phyloP scores from a whole-genome alignment of 2,329 filamentous ascomycete species.

The Harringtonia aguacate region DNA sequence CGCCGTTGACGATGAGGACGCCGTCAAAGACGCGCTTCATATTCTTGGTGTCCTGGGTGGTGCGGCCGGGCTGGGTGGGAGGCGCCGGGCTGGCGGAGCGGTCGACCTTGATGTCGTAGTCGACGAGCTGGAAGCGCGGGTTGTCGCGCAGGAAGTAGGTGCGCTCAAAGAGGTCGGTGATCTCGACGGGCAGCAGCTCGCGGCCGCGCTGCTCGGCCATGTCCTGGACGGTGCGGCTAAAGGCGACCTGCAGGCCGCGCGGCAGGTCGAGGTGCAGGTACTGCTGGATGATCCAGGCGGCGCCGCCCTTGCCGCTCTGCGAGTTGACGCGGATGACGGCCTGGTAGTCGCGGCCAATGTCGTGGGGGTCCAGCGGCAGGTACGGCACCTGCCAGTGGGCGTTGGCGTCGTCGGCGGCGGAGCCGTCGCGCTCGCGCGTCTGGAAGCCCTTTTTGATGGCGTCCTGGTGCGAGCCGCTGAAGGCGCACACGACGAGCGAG shows the following conservation, averaged over 20 bases:
- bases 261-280: slow-evolving; percentile 87
- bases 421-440: slow-evolving; percentile 49
- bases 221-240: slow-evolving; percentile 76
- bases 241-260: slow-evolving; percentile 82
- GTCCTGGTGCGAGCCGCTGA: slow-evolving; percentile 87
- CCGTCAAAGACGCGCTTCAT: slow-evolving; percentile 76
- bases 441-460: slow-evolving; percentile 92
- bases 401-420: slow-evolving; percentile 45
- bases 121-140: slow-evolving; percentile 74
- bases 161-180: slow-evolving; percentile 76
- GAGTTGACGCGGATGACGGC: slow-evolving; percentile 97
- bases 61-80: slow-evolving; percentile 53
- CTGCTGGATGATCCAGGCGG: slow-evolving; percentile 86
- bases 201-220: slow-evolving; percentile 70
- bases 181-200: slow-evolving; percentile 76
- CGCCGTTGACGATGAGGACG: slow-evolving; percentile 70
- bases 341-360: slow-evolving; percentile 95
- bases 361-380: slow-evolving; percentile 81
- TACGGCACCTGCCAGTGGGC: slow-evolving; percentile 75
- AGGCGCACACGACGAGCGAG: slow-evolving; percentile 83
- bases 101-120: slow-evolving; percentile 85
- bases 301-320: slow-evolving; percentile 88
- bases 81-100: slow-evolving; percentile 66
- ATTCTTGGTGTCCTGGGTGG: slow-evolving; percentile 66
- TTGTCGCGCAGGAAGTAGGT: slow-evolving; percentile 80